phyloP scores from a whole-genome alignment of 495 filamentous ascomycete species.

The Elasticomyces elasticus region DNA sequence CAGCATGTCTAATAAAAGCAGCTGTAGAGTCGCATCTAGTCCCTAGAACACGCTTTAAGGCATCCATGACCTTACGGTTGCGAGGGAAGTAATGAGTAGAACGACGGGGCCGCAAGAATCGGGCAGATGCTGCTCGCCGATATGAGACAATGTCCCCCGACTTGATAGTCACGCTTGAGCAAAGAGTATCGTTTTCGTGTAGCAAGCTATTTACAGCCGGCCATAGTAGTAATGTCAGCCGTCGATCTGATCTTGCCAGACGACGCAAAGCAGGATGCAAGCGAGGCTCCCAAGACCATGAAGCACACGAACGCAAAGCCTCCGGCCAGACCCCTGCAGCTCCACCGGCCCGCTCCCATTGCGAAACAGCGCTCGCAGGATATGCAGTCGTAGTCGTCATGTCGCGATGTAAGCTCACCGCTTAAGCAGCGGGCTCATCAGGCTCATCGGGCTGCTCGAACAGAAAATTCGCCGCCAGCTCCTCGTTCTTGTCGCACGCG shows the following conservation, averaged over 20 bases:
- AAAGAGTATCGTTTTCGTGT: background rate
- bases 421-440: slow-evolving; percentile 39
- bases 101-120: too few relatives aligned
- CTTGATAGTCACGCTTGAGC: too few relatives aligned
- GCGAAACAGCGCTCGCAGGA: too few relatives aligned
- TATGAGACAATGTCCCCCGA: too few relatives aligned
- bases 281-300: background rate
- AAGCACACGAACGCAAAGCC: background rate
- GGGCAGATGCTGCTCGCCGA: too few relatives aligned
- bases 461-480: slow-evolving; percentile 91
- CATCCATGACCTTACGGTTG: too few relatives aligned
- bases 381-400: background rate
- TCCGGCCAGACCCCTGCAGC: background rate
- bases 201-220: background rate
- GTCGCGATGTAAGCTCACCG: background rate
- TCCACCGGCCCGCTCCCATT: background rate
- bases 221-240: background rate
- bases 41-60: too few relatives aligned
- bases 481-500: slow-evolving; percentile 98
- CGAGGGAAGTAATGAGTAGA: too few relatives aligned
- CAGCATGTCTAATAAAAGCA: too few relatives aligned
- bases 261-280: background rate
- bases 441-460: slow-evolving; percentile 94
- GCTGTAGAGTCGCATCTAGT: too few relatives aligned
- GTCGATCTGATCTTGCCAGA: background rate